Percentiles rank a stretch among this genome's conserved stretches.
Conservation (phyloP, 1,284 basidiomycete species). For the Inonotus hispidus region DNA sequence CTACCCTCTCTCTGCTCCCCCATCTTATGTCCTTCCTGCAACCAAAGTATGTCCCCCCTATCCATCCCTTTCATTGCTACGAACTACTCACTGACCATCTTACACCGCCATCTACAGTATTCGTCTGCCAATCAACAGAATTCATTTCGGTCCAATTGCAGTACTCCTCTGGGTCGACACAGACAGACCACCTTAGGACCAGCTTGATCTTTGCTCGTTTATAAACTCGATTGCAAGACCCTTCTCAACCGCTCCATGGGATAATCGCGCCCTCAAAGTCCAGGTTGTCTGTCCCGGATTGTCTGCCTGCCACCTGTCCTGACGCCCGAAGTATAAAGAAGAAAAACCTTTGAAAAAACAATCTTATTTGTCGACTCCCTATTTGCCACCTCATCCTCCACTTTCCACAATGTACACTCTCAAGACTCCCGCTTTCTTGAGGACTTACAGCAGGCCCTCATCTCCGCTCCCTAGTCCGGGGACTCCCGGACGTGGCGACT, state of each 20-base stretch:
- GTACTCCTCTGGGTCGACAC: constrained; percentile 52
- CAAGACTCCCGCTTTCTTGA: constrained; percentile 62
- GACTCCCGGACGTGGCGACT: constrained; percentile 34
- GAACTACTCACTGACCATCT: background rate
- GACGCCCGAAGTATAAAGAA: constrained; percentile 22
- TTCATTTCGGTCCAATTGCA: constrained; percentile 47
- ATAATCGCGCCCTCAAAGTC: constrained; percentile 44
- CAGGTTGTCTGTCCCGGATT: constrained; percentile 29
- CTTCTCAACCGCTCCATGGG: constrained; percentile 48
- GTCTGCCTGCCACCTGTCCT: constrained; percentile 13
- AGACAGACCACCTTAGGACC: constrained; percentile 70
- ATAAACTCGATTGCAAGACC: constrained; percentile 21
- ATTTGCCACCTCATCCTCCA: background rate
- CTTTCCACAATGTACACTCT: constrained; percentile 46
- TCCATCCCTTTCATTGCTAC: background rate
- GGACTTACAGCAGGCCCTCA: constrained; percentile 55
- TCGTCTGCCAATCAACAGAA: constrained; percentile 17
- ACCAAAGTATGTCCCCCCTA: constrained; percentile 10
- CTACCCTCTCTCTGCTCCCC: background rate
- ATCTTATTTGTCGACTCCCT: background rate
- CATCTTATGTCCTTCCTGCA: constrained; percentile 16
- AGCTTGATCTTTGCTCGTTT: constrained; percentile 13
- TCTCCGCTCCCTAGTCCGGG: constrained; percentile 43
- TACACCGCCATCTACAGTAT: background rate
- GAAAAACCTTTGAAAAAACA: constrained; percentile 10